Evolutionary conservation across 2,329 filamentous ascomycete species (phyloP).

Genomic region (Gyromitra esculenta): DNA sequence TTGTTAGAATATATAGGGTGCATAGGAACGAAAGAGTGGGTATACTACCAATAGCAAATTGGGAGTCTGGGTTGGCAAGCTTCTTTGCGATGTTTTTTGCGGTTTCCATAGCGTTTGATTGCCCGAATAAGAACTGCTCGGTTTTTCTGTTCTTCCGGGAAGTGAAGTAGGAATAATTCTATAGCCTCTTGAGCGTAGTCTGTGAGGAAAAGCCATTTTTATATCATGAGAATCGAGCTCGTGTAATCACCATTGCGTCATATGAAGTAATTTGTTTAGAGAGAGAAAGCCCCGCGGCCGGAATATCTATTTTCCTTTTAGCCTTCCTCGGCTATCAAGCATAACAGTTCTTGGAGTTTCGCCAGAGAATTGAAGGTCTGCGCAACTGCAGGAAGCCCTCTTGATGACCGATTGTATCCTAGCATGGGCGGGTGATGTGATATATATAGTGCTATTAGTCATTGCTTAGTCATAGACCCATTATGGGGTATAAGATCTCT

Average conservation of each 20-base stretch:
- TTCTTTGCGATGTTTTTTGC: conserved; percentile 58
- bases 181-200: neutral
- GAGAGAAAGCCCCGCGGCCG: neutral
- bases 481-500: no score
- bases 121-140: no score
- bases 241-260: conserved; percentile 25
- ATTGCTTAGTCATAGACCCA: no score
- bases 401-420: no score
- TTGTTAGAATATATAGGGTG: neutral
- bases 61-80: conserved; percentile 57
- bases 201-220: neutral
- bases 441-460: no score
- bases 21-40: neutral
- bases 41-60: conserved; percentile 59
- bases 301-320: neutral
- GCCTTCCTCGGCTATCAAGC: neutral
- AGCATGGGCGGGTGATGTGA: no score
- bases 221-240: neutral
- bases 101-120: conserved; percentile 57
- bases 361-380: neutral
- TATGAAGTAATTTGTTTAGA: neutral
- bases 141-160: no score
- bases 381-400: neutral
- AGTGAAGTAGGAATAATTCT: no score
- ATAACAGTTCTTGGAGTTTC: neutral